Evolutionary conservation across 2,329 filamentous ascomycete genomes (phyloP), one percentile per base, ranked within the genome.

Genomic region (Colletotrichum magnum): DNA sequence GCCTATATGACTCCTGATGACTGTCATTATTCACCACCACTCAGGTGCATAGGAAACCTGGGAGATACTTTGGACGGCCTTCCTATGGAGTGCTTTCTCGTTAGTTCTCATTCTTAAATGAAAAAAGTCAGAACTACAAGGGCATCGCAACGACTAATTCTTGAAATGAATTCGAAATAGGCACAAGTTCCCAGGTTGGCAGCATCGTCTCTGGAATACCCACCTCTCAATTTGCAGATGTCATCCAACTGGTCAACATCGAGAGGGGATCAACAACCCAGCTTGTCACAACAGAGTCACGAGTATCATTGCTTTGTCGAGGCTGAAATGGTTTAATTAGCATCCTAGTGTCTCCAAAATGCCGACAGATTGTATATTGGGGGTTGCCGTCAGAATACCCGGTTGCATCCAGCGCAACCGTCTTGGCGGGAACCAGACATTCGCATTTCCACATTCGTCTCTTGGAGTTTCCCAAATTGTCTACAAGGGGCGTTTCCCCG

Each of bases 391-490:
- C 16, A 28, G 10, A 52, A 61, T 52, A 61, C 26, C 36, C 58
- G 48, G 58, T 18, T 41, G 21, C 10, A 13, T 21, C 13, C 24
- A 39, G 2, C 52, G 47, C 47, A 61, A 21, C 58, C 58, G 58
- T 52, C 58, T 61, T 61, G 58, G 58, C 58, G 41, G 1, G 1
- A 15, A 28, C 26, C 15, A 51, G 16, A 59, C 24, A 21, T 52
- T 41, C 16, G 15, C 1, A 12, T 6, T 52, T 32, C 47, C 58
- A 36, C 10, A 36, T 36, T 36, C 7, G 32, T 36, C 32, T 10
- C 32, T 36, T 36, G 32, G 6, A 6, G 2, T 2, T 36, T 10
- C 32, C 32, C 15, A 18, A 41, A 52, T 7, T 4, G 36, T 18
- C 32, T 13, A 0, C 16, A 7, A 26, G 24, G 10, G 28, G 28